These are phyloP conservation scores for Clitopilus hobsonii DNA, from an alignment of 768 basidiomycete species.

Conservation along the genomic window DNA sequence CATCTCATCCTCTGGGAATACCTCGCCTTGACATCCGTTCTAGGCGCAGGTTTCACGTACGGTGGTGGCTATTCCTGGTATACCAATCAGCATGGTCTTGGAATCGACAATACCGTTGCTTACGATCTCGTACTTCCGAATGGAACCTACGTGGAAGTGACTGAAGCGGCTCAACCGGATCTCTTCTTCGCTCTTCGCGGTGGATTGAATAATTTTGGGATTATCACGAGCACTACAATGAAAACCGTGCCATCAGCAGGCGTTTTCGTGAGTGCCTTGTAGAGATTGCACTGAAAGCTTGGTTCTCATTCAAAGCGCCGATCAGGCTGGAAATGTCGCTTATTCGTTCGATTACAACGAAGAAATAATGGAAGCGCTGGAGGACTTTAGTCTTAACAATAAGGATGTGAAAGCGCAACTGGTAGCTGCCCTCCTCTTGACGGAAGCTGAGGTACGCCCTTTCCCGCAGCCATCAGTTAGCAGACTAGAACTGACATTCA, in stretches of 20 bases:
- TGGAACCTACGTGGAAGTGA: slow-evolving; percentile 36
- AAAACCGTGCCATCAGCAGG: slow-evolving; percentile 1
- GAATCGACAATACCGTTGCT: slow-evolving; percentile 45
- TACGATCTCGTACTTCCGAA: slow-evolving; percentile 56
- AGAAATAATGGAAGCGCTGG: not conserved
- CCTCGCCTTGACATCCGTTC: too few relatives aligned
- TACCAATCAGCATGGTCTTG: slow-evolving; percentile 57
- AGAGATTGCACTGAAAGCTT: too few relatives aligned
- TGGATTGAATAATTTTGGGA: slow-evolving; percentile 11
- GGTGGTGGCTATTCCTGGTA: slow-evolving; percentile 68
- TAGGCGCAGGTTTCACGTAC: slow-evolving; percentile 51
- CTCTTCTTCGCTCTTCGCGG: slow-evolving; percentile 37
- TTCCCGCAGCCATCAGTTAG: not conserved
- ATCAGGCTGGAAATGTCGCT: not conserved
- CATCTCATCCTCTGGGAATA: too few relatives aligned
- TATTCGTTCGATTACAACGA: not conserved
- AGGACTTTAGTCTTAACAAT: not conserved
- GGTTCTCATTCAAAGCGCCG: not conserved
- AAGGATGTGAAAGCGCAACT: not conserved
- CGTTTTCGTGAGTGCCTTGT: not conserved
- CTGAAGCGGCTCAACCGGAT: slow-evolving; percentile 24
- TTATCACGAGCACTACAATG: not conserved
- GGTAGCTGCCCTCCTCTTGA: not conserved
- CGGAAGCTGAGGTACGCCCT: not conserved
- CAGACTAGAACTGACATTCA: not conserved